phyloP scores from a whole-genome alignment of 228 moss, liverwort and hornwort genomes.

The Sphagnum magellanicum region DNA sequence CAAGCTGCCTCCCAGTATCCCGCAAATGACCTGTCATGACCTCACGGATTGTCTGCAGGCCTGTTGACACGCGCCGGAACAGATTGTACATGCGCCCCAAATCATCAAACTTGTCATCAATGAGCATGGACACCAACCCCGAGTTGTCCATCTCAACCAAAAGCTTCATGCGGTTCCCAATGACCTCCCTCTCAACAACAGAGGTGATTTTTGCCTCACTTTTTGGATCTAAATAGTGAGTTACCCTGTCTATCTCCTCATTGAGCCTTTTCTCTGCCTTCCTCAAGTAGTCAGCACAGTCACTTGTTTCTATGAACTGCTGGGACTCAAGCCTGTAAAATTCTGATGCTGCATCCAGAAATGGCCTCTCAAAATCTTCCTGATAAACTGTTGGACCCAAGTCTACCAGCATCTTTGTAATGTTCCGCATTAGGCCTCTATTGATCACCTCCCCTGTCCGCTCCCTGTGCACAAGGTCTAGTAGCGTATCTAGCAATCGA shows the following conservation, averaged over 20 bases:
- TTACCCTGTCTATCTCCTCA: slow-evolving; percentile 91
- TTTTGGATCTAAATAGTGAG: slow-evolving; percentile 77
- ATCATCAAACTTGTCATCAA: slow-evolving; percentile 91
- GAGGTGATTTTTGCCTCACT: slow-evolving; percentile 89
- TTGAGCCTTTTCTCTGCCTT: slow-evolving; percentile 89
- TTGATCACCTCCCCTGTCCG: slow-evolving; percentile 90
- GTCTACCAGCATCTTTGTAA: slow-evolving; percentile 93
- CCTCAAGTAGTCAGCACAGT: slow-evolving; percentile 84
- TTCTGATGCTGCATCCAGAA: slow-evolving; percentile 80
- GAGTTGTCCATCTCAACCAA: slow-evolving; percentile 97
- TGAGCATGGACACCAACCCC: slow-evolving; percentile 89
- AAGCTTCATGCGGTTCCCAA: slow-evolving; percentile 85
- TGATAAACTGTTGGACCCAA: slow-evolving; percentile 79
- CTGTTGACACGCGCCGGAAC: slow-evolving; percentile 79
- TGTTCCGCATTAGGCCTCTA: slow-evolving; percentile 89
- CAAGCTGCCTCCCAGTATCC: slow-evolving; percentile 85
- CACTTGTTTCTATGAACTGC: slow-evolving; percentile 88
- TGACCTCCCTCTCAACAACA: slow-evolving; percentile 90
- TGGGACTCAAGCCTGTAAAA: slow-evolving; percentile 89
- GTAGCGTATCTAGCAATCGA: slow-evolving; percentile 68
- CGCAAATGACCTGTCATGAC: slow-evolving; percentile 88
- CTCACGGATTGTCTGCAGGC: slow-evolving; percentile 88
- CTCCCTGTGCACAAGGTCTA: slow-evolving; percentile 90
- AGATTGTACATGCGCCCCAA: slow-evolving; percentile 84
- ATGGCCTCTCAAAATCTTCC: slow-evolving; percentile 88